Conservation (phyloP, 805 yeast species). For the Wickerhamomyces hampshirensis region DNA sequence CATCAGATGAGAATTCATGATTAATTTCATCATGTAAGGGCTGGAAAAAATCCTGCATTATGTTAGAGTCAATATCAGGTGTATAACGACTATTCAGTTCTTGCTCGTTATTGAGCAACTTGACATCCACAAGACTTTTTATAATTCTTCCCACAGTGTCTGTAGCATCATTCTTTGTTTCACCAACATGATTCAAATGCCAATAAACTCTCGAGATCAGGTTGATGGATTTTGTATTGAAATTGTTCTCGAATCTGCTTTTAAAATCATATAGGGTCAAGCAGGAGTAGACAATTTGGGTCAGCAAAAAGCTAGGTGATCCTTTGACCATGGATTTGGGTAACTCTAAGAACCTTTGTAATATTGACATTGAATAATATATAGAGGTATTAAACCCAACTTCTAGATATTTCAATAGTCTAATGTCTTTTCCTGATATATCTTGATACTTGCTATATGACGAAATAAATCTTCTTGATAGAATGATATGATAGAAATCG, state of each 20-base stretch:
- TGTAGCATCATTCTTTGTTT: constrained; percentile 52
- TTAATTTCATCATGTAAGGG: constrained; percentile 26
- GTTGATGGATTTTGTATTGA: constrained; percentile 37
- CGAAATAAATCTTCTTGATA: constrained; percentile 33
- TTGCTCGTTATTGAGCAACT: constrained; percentile 10
- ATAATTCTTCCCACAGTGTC: constrained; percentile 55
- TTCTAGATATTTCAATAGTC: constrained; percentile 23
- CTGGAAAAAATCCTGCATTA: no score
- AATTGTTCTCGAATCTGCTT: constrained; percentile 33
- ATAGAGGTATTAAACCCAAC: constrained; percentile 37
- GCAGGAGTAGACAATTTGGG: constrained; percentile 52
- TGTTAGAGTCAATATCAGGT: no score
- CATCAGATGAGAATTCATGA: constrained; percentile 16
- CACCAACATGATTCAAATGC: constrained; percentile 55
- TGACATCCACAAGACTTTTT: constrained; percentile 37
- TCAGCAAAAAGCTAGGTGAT: constrained; percentile 47
- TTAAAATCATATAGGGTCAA: constrained; percentile 46
- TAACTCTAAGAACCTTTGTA: constrained; percentile 39
- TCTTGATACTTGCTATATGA: constrained; percentile 25
- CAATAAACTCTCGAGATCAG: constrained; percentile 51
- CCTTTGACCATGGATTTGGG: constrained; percentile 47
- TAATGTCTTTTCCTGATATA: constrained; percentile 16
- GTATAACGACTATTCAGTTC: no score
- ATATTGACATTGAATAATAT: constrained; percentile 39
- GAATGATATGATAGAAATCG: constrained; percentile 42